Evolutionary conservation across 2,329 filamentous ascomycete species (phyloP), one percentile per base, ranked within the genome.

Genomic region (Beauveria caledonica): DNA sequence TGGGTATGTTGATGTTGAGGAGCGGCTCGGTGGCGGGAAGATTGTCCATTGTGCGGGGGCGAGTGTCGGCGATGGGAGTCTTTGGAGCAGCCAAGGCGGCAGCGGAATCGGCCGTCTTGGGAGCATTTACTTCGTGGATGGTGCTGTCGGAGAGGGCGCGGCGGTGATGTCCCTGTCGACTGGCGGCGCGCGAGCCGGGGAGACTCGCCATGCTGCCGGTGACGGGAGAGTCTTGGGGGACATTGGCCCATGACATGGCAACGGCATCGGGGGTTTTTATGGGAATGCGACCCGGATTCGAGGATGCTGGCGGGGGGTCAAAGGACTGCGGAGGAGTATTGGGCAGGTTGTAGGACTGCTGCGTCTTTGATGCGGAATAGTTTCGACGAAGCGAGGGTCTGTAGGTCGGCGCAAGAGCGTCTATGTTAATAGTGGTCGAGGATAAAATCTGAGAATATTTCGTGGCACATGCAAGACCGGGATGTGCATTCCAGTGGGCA

Each of bases 141-240:
- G 88, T 92, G 39, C 89, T 92, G 69, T 92, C 89, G 0, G 91
- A 95, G 66, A 87, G 78, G 21, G 89, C 85, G 65, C 88, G 85
- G 60, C 82, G 80, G 64, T 81, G 86, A 42, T 68, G 72, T 63
- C 64, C 71, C 36, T 67, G 67, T 25, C 67, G 65, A 23, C 58
- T 60, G 25, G 65, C 60, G 58, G 67, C 61, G 29, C 62, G 64
- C 25, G 61, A 53, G 17, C 67, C 71, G 44, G 73, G 68, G 54
- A 73, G 73, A 21, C 71, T 69, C 33, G 68, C 69, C 55, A 70
- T 70, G 46, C 66, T 69, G 52, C 69, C 71, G 23, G 72, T 67
- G 25, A 73, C 71, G 9, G 76, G 74, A 1, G 74, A 74, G 11
- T 73, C 65, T 25, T 69, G 69, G 2, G 73, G 74, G 1, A 75